Conservation (phyloP, 192 early-diverging fungal species). For the Podila minutissima region DNA sequence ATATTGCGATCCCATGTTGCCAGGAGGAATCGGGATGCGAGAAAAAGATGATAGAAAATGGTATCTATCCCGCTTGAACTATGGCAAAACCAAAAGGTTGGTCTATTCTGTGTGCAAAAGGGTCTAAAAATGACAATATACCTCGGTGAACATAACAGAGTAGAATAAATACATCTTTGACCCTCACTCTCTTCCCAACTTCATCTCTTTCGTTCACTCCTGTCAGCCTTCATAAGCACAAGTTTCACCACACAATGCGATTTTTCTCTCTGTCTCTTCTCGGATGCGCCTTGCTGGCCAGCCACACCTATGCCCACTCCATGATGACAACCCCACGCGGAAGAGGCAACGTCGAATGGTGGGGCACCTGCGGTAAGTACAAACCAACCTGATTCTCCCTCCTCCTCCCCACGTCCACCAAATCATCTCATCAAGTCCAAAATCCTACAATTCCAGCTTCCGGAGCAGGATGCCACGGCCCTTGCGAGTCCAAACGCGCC, state of each 20-base stretch:
- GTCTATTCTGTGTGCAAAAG: too few species aligned
- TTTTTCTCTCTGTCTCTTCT: constrained; percentile 2
- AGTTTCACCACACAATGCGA: background rate
- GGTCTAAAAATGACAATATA: background rate
- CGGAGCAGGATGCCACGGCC: constrained; percentile 69
- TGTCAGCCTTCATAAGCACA: background rate
- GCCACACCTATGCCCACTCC: constrained; percentile 29
- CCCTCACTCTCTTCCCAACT: too few species aligned
- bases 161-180: background rate
- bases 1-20: background rate
- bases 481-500: constrained; percentile 61
- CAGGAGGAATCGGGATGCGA: background rate
- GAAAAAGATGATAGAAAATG: background rate
- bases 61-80: too few species aligned
- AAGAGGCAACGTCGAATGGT: constrained; percentile 40
- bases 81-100: too few species aligned
- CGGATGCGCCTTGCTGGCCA: constrained; percentile 8
- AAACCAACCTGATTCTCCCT: too few species aligned
- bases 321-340: constrained; percentile 46
- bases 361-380: constrained; percentile 39
- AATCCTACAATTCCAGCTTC: constrained; percentile 28
- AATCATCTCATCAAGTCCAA: background rate
- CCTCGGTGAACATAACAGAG: background rate
- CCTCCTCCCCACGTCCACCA: background rate
- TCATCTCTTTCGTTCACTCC: background rate